Evolutionary conservation across 176 grass and related monocot genomes (phyloP).

Genomic region (Oryza meridionalis): DNA sequence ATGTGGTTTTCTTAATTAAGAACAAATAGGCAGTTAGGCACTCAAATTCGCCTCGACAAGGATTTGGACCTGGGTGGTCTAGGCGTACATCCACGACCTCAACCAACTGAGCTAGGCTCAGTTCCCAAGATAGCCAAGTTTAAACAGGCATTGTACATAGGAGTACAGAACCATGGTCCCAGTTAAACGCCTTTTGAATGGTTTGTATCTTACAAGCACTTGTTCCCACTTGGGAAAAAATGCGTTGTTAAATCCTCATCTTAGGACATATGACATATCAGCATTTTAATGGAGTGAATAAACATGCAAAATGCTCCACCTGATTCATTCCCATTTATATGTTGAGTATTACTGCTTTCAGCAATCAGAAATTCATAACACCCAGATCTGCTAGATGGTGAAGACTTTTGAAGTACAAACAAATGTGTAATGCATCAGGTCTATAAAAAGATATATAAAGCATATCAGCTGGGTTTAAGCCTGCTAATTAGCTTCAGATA

Average conservation of each 20-base stretch:
- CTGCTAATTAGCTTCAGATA: not conserved
- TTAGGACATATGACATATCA: not conserved
- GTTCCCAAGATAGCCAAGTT: too few species aligned
- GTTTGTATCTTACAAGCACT: constrained; percentile 3
- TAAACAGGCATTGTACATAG: not conserved
- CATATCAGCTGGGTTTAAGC: not conserved
- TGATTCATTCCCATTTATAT: not conserved
- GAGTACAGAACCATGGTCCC: not conserved
- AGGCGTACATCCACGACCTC: too few species aligned
- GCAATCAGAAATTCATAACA: not conserved
- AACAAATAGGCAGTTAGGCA: too few species aligned
- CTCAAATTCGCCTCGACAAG: too few species aligned
- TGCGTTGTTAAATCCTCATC: not conserved
- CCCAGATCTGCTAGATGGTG: not conserved
- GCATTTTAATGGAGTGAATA: not conserved
- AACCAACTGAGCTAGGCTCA: too few species aligned
- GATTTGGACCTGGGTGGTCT: too few species aligned
- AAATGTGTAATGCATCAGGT: not conserved
- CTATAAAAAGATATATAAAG: not conserved
- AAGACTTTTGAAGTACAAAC: not conserved
- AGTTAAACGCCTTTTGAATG: not conserved
- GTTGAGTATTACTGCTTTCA: not conserved
- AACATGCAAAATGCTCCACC: not conserved
- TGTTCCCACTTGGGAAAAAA: not conserved
- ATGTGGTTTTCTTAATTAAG: too few species aligned